Conservation (phyloP, 2,329 filamentous ascomycete species). For the Trichocomaceae sp. region DNA sequence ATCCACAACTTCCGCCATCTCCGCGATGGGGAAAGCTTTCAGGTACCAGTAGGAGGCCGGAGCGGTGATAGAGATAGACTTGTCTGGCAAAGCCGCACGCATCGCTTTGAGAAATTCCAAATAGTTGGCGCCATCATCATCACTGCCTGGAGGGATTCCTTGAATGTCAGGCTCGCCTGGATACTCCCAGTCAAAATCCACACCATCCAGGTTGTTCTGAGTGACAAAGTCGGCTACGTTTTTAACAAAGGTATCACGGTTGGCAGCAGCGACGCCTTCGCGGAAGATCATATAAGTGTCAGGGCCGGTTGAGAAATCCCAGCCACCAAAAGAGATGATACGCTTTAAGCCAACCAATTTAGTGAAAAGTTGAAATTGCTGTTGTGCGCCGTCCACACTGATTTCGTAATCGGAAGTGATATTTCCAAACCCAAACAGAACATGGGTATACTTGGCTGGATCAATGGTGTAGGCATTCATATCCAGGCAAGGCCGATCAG, state of each 20-base stretch:
- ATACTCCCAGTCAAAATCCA: constrained; percentile 21
- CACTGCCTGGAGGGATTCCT: not conserved
- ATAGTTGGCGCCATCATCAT: constrained; percentile 7
- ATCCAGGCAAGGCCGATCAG: not conserved
- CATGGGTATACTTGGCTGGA: constrained; percentile 24
- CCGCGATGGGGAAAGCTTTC: constrained; percentile 21
- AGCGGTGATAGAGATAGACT: not conserved
- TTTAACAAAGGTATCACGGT: constrained; percentile 33
- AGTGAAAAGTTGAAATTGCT: constrained; percentile 4
- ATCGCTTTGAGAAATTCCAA: not conserved
- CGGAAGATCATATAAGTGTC: constrained; percentile 36
- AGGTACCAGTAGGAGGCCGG: constrained; percentile 24
- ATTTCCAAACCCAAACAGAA: constrained; percentile 34
- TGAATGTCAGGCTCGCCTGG: constrained; percentile 6
- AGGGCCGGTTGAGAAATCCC: constrained; percentile 37
- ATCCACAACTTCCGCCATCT: constrained; percentile 22
- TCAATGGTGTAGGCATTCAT: not conserved
- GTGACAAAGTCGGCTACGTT: constrained; percentile 38
- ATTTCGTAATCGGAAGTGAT: constrained; percentile 23
- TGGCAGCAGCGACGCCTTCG: constrained; percentile 28
- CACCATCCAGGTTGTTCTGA: constrained; percentile 27
- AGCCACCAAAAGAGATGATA: constrained; percentile 42
- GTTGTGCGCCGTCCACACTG: too few species aligned
- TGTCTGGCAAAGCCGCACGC: not conserved
- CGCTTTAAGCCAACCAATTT: constrained; percentile 20